Percentiles rank a stretch among this genome's conserved stretches.
Evolutionary conservation across 768 basidiomycete genomes (phyloP).

Genomic region (Rhodosporidiobolus odoratus): DNA sequence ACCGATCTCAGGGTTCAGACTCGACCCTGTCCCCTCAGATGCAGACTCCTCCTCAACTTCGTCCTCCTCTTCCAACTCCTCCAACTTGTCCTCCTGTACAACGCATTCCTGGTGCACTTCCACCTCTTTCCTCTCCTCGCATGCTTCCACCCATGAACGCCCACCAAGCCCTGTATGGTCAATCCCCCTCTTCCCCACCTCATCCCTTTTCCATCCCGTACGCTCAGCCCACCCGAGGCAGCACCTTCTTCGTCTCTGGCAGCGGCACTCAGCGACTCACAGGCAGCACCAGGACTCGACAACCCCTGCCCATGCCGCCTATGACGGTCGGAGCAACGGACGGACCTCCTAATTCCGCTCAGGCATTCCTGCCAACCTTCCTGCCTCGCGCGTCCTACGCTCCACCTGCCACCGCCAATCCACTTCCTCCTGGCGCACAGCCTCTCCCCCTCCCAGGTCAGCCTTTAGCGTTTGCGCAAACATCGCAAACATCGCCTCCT

Average conservation of each 20-base stretch:
- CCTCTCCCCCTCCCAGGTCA: neutral
- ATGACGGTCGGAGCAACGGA: neutral
- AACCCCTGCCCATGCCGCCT: neutral
- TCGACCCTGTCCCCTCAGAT: neutral
- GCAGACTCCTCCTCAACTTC: neutral
- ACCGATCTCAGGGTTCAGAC: too few relatives aligned
- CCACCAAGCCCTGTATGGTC: neutral
- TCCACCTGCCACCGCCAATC: neutral
- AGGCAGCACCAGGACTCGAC: neutral
- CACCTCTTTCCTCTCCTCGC: neutral
- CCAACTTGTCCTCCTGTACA: neutral
- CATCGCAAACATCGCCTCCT: neutral
- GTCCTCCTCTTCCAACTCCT: neutral
- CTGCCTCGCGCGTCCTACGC: neutral
- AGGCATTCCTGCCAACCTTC: neutral
- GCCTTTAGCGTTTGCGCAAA: neutral
- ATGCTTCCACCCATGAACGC: neutral
- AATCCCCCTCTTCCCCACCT: neutral
- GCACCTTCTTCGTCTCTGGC: constrained; percentile 13
- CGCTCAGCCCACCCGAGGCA: neutral
- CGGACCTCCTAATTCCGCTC: neutral
- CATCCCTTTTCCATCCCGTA: neutral
- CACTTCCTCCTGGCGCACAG: neutral
- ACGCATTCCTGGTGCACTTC: neutral
- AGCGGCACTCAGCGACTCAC: neutral